These are phyloP conservation scores for Tolypocladium paradoxum DNA, from an alignment of 2,329 filamentous ascomycete species.

Conservation along the genomic window DNA sequence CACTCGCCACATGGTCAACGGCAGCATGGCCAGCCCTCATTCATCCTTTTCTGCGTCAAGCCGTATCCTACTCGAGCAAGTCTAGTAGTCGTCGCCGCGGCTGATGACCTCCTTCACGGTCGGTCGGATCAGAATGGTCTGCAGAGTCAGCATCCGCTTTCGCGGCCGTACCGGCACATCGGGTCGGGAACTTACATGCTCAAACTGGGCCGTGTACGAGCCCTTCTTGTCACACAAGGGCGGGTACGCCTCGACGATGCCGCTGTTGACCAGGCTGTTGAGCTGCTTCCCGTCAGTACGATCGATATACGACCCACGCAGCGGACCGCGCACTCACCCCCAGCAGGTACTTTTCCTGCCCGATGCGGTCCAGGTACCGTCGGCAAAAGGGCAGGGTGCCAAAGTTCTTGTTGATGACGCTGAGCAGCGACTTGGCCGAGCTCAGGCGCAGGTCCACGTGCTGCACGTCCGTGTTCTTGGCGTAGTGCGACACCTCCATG, in stretches of 20 bases:
- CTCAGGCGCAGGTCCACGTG: slow-evolving; percentile 67
- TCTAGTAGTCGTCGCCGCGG: slow-evolving; percentile 75
- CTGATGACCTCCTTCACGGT: slow-evolving; percentile 82
- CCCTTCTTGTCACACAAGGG: slow-evolving; percentile 87
- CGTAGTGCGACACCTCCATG: slow-evolving; percentile 85
- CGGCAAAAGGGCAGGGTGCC: slow-evolving; percentile 85
- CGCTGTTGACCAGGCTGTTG: slow-evolving; percentile 72
- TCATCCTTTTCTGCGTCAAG: background rate
- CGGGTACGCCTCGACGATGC: slow-evolving; percentile 84
- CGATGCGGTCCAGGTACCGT: slow-evolving; percentile 83
- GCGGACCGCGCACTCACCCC: slow-evolving; percentile 47
- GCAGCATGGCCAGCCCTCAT: background rate
- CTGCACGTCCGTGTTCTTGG: slow-evolving; percentile 59
- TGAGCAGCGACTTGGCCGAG: slow-evolving; percentile 77
- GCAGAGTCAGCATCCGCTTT: background rate
- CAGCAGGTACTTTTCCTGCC: slow-evolving; percentile 86
- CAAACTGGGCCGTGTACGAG: slow-evolving; percentile 87
- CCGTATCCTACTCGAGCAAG: background rate
- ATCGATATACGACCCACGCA: no score
- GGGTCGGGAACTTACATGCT: slow-evolving; percentile 59
- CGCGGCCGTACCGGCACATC: no score
- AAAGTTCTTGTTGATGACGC: slow-evolving; percentile 92
- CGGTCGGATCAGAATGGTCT: slow-evolving; percentile 69
- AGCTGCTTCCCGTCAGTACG: slow-evolving; percentile 36
- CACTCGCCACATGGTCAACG: background rate